A percentile compares a stretch with the other conserved stretches of the same genome.
Conservation (phyloP, 73 alveolate species). For the Paramecium tetraurelia region DNA sequence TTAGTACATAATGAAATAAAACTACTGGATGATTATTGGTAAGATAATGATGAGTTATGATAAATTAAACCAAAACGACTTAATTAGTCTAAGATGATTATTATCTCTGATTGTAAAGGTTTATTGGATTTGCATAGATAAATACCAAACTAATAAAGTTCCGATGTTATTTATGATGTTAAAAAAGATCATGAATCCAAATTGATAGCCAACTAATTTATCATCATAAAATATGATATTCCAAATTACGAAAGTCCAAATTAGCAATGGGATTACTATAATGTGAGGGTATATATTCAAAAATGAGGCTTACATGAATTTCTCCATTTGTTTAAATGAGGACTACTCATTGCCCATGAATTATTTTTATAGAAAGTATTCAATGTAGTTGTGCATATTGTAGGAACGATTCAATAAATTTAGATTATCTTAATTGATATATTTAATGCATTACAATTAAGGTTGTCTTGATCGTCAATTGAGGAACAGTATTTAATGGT, state of each 20-base stretch:
- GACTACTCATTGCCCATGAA: constrained; percentile 2
- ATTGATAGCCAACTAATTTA: too few relatives aligned
- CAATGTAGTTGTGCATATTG: constrained; percentile 26
- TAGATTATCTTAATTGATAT: background rate
- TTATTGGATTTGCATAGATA: background rate
- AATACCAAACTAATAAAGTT: background rate
- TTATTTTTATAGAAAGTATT: background rate
- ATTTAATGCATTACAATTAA: background rate
- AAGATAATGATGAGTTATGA: background rate
- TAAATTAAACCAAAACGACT: constrained; percentile 37
- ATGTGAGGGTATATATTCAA: constrained; percentile 28
- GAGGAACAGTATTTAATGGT: background rate
- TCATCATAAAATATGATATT: background rate
- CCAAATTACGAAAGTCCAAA: background rate
- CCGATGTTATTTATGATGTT: background rate
- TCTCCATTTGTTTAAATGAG: background rate
- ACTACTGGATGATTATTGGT: background rate
- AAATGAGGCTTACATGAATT: background rate
- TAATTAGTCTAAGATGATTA: background rate
- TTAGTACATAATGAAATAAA: background rate
- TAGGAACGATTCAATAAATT: constrained; percentile 19
- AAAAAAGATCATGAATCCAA: background rate
- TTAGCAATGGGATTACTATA: background rate
- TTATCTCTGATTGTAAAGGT: background rate
- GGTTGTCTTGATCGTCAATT: background rate